Percentiles rank a stretch among this genome's conserved stretches.
phyloP scores from a whole-genome alignment of 495 filamentous ascomycete species.

The Tuber borchii region DNA sequence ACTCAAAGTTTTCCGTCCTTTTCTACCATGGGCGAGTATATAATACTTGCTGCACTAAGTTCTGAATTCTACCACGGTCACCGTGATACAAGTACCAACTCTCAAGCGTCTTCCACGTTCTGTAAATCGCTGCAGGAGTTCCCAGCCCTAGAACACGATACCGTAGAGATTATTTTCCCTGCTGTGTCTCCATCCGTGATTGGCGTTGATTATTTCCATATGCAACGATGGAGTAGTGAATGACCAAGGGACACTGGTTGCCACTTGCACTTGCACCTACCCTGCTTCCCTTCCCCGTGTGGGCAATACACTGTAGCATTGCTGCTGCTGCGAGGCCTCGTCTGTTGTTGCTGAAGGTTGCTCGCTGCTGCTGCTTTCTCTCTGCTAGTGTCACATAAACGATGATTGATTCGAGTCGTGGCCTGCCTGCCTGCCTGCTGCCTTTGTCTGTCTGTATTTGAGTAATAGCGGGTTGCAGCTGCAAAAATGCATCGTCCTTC shows the following conservation, averaged over 20 bases:
- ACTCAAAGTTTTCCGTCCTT: too few species aligned
- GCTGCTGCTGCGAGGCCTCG: not conserved
- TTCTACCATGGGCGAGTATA: too few species aligned
- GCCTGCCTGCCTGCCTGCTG: not conserved
- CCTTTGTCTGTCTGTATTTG: not conserved
- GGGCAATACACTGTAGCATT: not conserved
- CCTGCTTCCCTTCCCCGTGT: too few species aligned
- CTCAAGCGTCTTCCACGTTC: not conserved
- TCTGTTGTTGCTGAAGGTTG: not conserved
- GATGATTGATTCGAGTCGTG: constrained; percentile 1
- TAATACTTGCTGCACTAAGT: not conserved
- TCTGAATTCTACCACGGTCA: too few species aligned
- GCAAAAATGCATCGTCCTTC: not conserved
- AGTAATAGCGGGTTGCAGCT: not conserved
- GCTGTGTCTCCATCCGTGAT: not conserved
- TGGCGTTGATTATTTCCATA: not conserved
- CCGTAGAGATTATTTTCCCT: not conserved
- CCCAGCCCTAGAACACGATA: not conserved
- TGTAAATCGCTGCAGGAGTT: not conserved
- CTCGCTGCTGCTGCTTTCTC: not conserved
- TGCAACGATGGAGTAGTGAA: not conserved
- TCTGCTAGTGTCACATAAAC: not conserved
- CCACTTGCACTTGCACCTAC: constrained; percentile 1
- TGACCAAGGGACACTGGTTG: not conserved
- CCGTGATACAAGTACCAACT: not conserved